Base-by-base conservation (phyloP, 345 rosid genomes). In the Aquilaria sinensis region DNA sequence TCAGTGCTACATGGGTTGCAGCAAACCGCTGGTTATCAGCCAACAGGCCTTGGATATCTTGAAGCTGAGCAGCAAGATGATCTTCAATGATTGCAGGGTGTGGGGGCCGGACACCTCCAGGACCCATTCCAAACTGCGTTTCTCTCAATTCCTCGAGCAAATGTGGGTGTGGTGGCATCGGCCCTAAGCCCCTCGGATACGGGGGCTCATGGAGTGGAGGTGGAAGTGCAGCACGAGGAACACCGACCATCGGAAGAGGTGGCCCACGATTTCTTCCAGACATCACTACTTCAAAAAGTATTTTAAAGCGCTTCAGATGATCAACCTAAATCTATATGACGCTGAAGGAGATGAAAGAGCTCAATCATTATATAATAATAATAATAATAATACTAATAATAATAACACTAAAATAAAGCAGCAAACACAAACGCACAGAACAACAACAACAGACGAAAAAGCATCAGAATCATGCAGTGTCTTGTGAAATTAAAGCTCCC, bases 1-100 rank as follows among this genome's bases (percentile, higher is more conserved):
- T 94, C 5, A 94, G 72, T 2, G 99, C 96, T 43, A 94, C 97
- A 55, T 88, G 99, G 8, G 96, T 94, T 0, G 97, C 97, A 51
- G 96, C 96, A 1, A 86, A 72, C 60, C 89, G 68, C 77, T 90
- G 96, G 62, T 90, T 90, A 74, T 94, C 97, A 29, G 83, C 97
- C 51, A 94, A 70, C 5, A 94, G 79, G 12, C 78, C 96, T 70
- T 90, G 99, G 65, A 90, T 84, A n/a, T 86, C 97, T 64, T 94
- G 95, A 64, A 85, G 82, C 32, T 94, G 99, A 53, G 80, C 85
- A 5, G 85, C 88, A 29, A 93, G 82, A 63, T 75, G 83, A 56
- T 90, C 96, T 71, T 94, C 92, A 10, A 94, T 60, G 16, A 90
- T 70, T 0, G 83, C 85, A 1, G 79, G 78, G 63, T 87, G 96